Base-by-base conservation (phyloP, 192 early-diverging fungal genomes). In the Coemansia sp. region DNA sequence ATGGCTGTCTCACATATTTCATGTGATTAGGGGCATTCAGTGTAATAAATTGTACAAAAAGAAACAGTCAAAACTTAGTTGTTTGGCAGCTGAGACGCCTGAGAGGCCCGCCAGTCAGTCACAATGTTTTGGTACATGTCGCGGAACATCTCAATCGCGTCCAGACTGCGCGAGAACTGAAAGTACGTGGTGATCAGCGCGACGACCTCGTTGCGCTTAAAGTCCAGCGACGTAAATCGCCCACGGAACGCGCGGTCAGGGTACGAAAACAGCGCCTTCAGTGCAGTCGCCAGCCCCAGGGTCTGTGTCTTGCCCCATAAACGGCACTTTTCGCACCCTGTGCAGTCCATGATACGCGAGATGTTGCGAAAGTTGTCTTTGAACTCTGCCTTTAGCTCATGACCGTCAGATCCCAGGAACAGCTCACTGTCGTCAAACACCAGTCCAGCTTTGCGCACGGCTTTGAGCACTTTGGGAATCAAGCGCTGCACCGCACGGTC, bases 221-320 rank as follows among this genome's bases (percentile, higher is more conserved):
- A 78, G 60, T 76, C 72, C 41, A 82, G 66, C 2, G 75, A 50
- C n/a, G 73, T 82, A 62, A 75, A 73, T 32, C 64, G 66, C 35
- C 70, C 66, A 19, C 62, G 64, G 73, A 84, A 79, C 1, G 72
- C 81, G 56, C 85, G 84, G 49, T 97, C 93, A 19, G 87, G 90
- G 72, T 91, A 93, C 5, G 93, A 93, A 75, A 99, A 98, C 50
- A 99, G 82, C 15, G 96, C 81, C 77, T 99, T 99, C 41, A 99
- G 84, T 2, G 96, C 98, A 0, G 96, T 95, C 56, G 90, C 98
- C n/a, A 99, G 76, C 6, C 97, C 97, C 63, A 90, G 88, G 1
- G 87, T 89, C 84, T 99, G 98, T 7, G 97, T 67, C 70, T 99
- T 99, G 23, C 98, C 98, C 98, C 98, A 99, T 32, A 99, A 79